Conservation (phyloP, 495 filamentous ascomycete species). For the Chaetomium cochliodes region DNA sequence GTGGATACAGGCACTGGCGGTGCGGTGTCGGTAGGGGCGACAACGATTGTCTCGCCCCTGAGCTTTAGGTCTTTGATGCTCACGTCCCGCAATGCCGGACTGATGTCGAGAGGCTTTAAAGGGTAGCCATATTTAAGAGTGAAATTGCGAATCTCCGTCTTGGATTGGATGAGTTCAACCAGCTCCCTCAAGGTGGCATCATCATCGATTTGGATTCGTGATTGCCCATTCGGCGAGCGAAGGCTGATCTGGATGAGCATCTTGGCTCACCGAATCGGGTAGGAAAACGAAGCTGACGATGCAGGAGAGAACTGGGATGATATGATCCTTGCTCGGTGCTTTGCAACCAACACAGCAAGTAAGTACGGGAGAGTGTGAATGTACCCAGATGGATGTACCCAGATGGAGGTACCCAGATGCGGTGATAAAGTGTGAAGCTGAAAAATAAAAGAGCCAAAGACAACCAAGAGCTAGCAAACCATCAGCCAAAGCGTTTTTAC, state of each 20-base stretch:
- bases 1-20: constrained; percentile 9
- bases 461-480: neutral
- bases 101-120: constrained; percentile 63
- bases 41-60: constrained; percentile 79
- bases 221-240: constrained; percentile 40
- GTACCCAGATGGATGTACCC: neutral
- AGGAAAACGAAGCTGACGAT: neutral
- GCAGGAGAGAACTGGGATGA: neutral
- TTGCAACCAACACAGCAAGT: neutral
- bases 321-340: neutral
- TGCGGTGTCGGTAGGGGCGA: constrained; percentile 44
- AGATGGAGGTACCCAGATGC: neutral
- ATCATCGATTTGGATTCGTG: constrained; percentile 62
- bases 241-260: constrained; percentile 43
- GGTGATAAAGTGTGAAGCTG: neutral
- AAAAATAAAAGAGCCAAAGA: neutral
- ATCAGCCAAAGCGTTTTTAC: neutral
- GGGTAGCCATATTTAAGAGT: constrained; percentile 90
- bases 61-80: constrained; percentile 59
- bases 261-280: neutral
- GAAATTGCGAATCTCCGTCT: constrained; percentile 50
- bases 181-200: constrained; percentile 60
- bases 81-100: constrained; percentile 31
- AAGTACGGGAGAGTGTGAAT: neutral
- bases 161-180: constrained; percentile 39